Base-by-base conservation (phyloP, 148 eudicot species). In the Rhododendron mucronatum region DNA sequence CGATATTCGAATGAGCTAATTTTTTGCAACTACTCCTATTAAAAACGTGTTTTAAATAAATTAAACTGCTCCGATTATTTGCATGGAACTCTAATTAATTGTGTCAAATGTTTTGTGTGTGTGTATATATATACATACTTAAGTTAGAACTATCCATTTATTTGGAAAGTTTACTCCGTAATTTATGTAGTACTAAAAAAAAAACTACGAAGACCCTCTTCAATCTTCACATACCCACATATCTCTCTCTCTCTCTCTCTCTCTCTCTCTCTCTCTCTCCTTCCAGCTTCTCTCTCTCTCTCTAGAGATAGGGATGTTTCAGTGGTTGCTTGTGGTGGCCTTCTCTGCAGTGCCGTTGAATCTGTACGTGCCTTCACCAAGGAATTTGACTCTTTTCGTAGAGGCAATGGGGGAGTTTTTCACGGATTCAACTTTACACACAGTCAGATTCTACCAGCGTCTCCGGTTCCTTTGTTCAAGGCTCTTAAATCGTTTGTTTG, bases 301-400 rank as follows among this genome's bases (percentile, higher is more conserved):
- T 63, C 73, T 16, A 7, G 3, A 50, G 45, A 59, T n/a, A 23
- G 28, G 30, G 86, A 92, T 93, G 95, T 53, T 91, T 84, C 92
- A 94, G 63, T 57, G 92, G 88, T 92, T 96, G 86, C 88, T 96
- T 28, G 95, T 96, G 10, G 94, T 92, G 81, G 99, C 96, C 3
- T 93, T 95, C 83, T 92, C 98, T 3, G 93, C 95, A 2, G 96
- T 88, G 45, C 95, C 96, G 3, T 82, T 95, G 85, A 95, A 91
- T 7, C 91, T 96, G 0, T 95, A 92, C 85, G 82, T 94, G 5
- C 97, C 98, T 1, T 98, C 98, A 0, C 14, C 94, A 9, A 88
- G 98, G 51, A 93, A 91, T 90, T 71, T 96, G 7, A 94, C 82
- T 82, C 87, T 90, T 8, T 94, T 96, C 44, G 91, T 96, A 11